phyloP scores from a whole-genome alignment of 108 stramenopile species.

The Schizochytrium sp. region DNA sequence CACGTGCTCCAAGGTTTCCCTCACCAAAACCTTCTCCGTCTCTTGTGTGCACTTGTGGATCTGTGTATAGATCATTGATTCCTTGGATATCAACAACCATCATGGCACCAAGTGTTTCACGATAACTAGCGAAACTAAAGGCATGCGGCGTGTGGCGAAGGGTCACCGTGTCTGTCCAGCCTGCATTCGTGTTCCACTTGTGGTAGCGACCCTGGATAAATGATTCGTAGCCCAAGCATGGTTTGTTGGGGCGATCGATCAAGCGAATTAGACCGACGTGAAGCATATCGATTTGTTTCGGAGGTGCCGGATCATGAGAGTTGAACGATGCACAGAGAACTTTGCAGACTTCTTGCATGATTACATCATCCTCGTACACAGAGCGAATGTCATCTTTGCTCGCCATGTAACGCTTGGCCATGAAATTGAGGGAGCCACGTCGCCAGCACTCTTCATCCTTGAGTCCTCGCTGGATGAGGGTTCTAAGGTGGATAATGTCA shows the following conservation, averaged over 20 bases:
- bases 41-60: constrained; percentile 78
- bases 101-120: constrained; percentile 76
- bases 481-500: not conserved
- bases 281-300: constrained; percentile 45
- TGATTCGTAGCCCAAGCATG: constrained; percentile 3
- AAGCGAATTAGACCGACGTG: constrained; percentile 56
- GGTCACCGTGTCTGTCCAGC: constrained; percentile 40
- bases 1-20: constrained; percentile 62
- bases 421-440: constrained; percentile 33
- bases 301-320: constrained; percentile 21
- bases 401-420: constrained; percentile 58
- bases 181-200: constrained; percentile 58
- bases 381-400: constrained; percentile 8
- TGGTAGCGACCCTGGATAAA: constrained; percentile 36
- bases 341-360: constrained; percentile 56
- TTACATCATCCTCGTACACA: constrained; percentile 59
- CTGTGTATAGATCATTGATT: constrained; percentile 88
- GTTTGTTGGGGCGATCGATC: not conserved
- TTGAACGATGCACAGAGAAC: not conserved
- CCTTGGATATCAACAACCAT: constrained; percentile 85
- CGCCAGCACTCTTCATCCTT: not conserved
- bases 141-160: constrained; percentile 79
- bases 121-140: constrained; percentile 81
- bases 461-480: not conserved
- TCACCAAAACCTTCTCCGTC: constrained; percentile 47